A percentile compares a stretch with the other conserved stretches of the same genome.
These are phyloP conservation scores for Panaeolus cyanescens DNA, from an alignment of 768 basidiomycete species.

Conservation along the genomic window DNA sequence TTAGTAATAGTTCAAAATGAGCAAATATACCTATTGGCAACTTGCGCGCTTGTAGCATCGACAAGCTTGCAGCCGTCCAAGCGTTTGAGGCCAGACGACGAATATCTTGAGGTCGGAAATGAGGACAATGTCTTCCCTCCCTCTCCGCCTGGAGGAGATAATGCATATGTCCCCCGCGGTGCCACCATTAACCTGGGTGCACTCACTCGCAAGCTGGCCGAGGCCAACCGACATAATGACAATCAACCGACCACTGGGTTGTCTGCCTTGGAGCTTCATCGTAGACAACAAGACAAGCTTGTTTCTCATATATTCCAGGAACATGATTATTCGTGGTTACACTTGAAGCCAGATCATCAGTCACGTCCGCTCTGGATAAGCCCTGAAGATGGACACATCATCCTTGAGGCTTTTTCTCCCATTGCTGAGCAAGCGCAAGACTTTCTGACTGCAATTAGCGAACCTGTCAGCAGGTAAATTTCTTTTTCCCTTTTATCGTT, in stretches of 20 bases:
- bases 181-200: conserved; percentile 90
- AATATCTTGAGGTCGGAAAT: conserved; percentile 58
- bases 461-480: conserved; percentile 95
- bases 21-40: conserved; percentile 12
- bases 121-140: conserved; percentile 60
- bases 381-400: conserved; percentile 89
- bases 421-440: conserved; percentile 99
- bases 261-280: conserved; percentile 62
- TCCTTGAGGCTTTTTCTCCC: conserved; percentile 96
- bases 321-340: conserved; percentile 85
- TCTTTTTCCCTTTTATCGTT: conserved; percentile 14
- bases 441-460: conserved; percentile 96
- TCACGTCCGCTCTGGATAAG: conserved; percentile 96
- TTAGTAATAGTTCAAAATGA: conserved; percentile 18
- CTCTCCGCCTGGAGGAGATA: conserved; percentile 48
- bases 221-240: conserved; percentile 53
- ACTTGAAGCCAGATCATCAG: conserved; percentile 88
- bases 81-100: conserved; percentile 47
- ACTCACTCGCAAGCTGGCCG: conserved; percentile 75
- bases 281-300: conserved; percentile 71
- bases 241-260: conserved; percentile 41
- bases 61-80: conserved; percentile 39
- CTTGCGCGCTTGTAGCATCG: conserved; percentile 14
- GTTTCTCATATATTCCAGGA: conserved; percentile 84
- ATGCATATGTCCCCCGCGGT: conserved; percentile 60